Percentiles rank a stretch among this genome's conserved stretches.
Conservation (phyloP, 2,329 filamentous ascomycete genomes). For the Cercospora beticola region DNA sequence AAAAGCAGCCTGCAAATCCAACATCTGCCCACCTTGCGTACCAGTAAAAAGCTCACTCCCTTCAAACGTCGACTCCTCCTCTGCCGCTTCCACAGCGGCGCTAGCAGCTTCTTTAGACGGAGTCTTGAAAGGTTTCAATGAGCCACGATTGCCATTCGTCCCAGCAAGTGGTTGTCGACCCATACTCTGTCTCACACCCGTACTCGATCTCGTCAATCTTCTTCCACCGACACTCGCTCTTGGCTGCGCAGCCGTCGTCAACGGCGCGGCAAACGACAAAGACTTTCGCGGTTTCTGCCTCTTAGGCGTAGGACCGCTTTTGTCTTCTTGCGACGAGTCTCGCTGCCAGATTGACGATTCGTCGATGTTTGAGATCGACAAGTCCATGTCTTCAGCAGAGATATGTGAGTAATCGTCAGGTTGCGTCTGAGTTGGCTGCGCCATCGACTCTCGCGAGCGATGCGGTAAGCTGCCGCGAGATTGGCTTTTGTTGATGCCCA, state of each 20-base stretch:
- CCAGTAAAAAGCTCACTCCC: conserved; percentile 42
- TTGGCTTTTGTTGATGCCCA: conserved; percentile 33
- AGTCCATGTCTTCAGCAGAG: conserved; percentile 20
- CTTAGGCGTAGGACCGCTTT: conserved; percentile 44
- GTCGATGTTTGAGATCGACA: conserved; percentile 20
- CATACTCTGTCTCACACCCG: conserved; percentile 25
- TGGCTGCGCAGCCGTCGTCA: conserved; percentile 31
- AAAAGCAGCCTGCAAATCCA: conserved; percentile 16
- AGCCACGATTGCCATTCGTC: conserved; percentile 32
- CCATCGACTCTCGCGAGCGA: conserved; percentile 23
- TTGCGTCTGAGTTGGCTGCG: conserved; percentile 13
- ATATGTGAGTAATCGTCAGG: conserved; percentile 21
- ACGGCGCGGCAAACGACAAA: conserved; percentile 19
- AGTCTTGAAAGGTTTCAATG: conserved; percentile 26
- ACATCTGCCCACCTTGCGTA: conserved; percentile 32
- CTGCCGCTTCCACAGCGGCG: conserved; percentile 15
- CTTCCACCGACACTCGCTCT: conserved; percentile 20
- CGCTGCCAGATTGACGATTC: conserved; percentile 30
- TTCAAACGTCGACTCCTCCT: conserved; percentile 40
- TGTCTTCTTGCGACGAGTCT: conserved; percentile 32
- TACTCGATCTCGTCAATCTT: conserved; percentile 10
- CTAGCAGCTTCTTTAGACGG: background rate
- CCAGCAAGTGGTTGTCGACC: conserved; percentile 26
- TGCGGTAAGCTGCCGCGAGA: conserved; percentile 20
- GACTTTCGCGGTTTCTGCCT: conserved; percentile 30